A percentile compares a stretch with the other conserved stretches of the same genome.
phyloP scores from a whole-genome alignment of 129 eudicot genomes.

The Centrapalus pauciflorus region DNA sequence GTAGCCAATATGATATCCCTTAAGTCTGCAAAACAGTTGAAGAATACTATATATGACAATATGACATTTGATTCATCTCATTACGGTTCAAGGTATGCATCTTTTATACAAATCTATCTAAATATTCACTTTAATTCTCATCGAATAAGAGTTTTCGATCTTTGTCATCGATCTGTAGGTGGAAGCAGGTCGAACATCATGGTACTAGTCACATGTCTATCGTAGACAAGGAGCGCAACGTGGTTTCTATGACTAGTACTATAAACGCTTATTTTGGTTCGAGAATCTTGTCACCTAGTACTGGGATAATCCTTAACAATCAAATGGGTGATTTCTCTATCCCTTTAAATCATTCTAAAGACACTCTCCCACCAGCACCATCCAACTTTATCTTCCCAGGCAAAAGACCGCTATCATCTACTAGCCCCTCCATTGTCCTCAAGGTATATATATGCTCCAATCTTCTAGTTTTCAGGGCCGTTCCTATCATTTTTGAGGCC shows the following conservation, averaged over 20 bases:
- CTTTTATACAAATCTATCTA: background rate
- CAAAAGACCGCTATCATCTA: slow-evolving; percentile 49
- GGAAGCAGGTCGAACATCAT: slow-evolving; percentile 47
- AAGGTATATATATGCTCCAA: slow-evolving; percentile 19
- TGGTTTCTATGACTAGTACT: slow-evolving; percentile 47
- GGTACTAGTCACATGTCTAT: slow-evolving; percentile 56
- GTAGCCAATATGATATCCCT: slow-evolving; percentile 42
- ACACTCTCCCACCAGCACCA: slow-evolving; percentile 40
- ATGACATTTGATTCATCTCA: slow-evolving; percentile 35
- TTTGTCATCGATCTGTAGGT: slow-evolving; percentile 19
- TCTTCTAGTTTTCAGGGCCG: no score
- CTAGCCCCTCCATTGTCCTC: slow-evolving; percentile 37
- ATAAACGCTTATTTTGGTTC: slow-evolving; percentile 55
- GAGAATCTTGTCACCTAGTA: slow-evolving; percentile 36
- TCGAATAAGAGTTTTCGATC: background rate
- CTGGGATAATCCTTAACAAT: slow-evolving; percentile 59
- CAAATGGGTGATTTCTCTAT: slow-evolving; percentile 64
- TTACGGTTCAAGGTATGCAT: slow-evolving; percentile 38
- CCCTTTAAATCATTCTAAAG: slow-evolving; percentile 27
- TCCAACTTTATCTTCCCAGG: slow-evolving; percentile 49
- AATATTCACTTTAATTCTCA: background rate
- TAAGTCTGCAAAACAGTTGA: slow-evolving; percentile 34
- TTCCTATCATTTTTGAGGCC: background rate
- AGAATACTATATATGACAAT: slow-evolving; percentile 36
- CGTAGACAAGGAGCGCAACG: slow-evolving; percentile 43